Evolutionary conservation across 352 stramenopile genomes (phyloP).

Genomic region (Globisporangium acanthophoron): DNA sequence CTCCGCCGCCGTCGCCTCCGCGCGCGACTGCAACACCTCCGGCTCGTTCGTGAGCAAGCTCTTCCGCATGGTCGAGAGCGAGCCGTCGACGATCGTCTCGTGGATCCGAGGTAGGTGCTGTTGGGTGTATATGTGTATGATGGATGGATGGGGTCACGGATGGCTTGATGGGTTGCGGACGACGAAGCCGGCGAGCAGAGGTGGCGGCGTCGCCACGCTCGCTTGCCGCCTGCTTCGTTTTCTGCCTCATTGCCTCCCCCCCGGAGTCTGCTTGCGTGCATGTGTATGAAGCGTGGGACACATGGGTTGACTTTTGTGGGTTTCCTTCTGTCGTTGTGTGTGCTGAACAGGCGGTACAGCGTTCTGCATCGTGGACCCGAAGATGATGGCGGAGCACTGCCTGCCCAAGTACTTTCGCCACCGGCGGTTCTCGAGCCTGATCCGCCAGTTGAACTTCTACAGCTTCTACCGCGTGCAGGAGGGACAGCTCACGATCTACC

Average conservation of each 20-base stretch:
- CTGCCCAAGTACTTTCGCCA: slow-evolving; percentile 90
- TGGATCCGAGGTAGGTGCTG: slow-evolving; percentile 58
- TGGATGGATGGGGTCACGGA: background rate
- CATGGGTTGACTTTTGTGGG: slow-evolving; percentile 3
- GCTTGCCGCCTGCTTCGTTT: background rate
- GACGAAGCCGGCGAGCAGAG: background rate
- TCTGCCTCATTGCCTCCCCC: too few species aligned
- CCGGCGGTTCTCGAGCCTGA: slow-evolving; percentile 82
- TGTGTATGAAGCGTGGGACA: background rate
- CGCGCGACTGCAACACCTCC: slow-evolving; percentile 49
- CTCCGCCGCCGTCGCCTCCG: slow-evolving; percentile 2
- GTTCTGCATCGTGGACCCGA: slow-evolving; percentile 89
- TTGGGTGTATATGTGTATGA: background rate
- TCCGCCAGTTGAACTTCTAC: slow-evolving; percentile 91
- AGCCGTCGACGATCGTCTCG: slow-evolving; percentile 74
- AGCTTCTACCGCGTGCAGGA: slow-evolving; percentile 89
- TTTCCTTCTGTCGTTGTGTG: slow-evolving; percentile 1
- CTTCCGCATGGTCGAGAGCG: slow-evolving; percentile 81
- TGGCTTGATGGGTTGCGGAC: background rate
- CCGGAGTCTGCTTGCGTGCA: background rate
- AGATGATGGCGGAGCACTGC: slow-evolving; percentile 85
- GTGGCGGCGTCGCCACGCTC: too few species aligned
- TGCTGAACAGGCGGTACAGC: slow-evolving; percentile 63
- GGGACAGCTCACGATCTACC: slow-evolving; percentile 81
- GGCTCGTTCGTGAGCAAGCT: slow-evolving; percentile 85